phyloP scores from a whole-genome alignment of 257 asterid species.

The Nyctanthes arbortristis region DNA sequence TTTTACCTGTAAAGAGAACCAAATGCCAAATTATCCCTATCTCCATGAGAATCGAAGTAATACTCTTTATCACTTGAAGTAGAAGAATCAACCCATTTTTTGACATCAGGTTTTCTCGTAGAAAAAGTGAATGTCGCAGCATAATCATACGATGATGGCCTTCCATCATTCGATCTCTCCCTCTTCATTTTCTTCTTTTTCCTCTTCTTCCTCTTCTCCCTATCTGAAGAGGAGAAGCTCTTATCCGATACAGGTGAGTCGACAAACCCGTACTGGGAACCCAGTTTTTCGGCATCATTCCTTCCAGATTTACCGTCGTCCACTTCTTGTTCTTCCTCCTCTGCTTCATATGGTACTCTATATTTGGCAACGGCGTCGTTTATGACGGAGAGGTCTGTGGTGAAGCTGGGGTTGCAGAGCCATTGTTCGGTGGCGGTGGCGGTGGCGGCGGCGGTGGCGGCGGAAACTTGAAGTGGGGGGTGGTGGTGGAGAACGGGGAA shows the following conservation, averaged over 20 bases:
- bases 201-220: slow-evolving; percentile 42
- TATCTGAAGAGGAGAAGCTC: slow-evolving; percentile 39
- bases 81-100: slow-evolving; percentile 63
- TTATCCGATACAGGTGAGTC: slow-evolving; percentile 67
- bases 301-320: slow-evolving; percentile 21
- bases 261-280: slow-evolving; percentile 55
- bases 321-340: slow-evolving; percentile 42
- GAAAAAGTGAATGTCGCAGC: slow-evolving; percentile 43
- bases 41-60: slow-evolving; percentile 94
- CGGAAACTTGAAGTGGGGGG: slow-evolving; percentile 26
- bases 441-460: slow-evolving; percentile 18
- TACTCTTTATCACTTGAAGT: slow-evolving; percentile 54
- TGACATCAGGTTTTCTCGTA: slow-evolving; percentile 63
- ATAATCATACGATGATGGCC: slow-evolving; percentile 32
- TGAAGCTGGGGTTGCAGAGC: slow-evolving; percentile 84
- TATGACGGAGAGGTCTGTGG: slow-evolving; percentile 63
- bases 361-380: slow-evolving; percentile 73
- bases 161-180: slow-evolving; percentile 37
- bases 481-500: slow-evolving; percentile 50
- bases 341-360: slow-evolving; percentile 37
- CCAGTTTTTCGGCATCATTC: slow-evolving; percentile 22
- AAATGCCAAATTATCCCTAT: slow-evolving; percentile 81
- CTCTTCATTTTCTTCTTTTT: slow-evolving; percentile 44
- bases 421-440: slow-evolving; percentile 47
- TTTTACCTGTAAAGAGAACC: slow-evolving; percentile 76